Evolutionary conservation across 768 basidiomycete species (phyloP).

Genomic region (Sutorius australiensis): DNA sequence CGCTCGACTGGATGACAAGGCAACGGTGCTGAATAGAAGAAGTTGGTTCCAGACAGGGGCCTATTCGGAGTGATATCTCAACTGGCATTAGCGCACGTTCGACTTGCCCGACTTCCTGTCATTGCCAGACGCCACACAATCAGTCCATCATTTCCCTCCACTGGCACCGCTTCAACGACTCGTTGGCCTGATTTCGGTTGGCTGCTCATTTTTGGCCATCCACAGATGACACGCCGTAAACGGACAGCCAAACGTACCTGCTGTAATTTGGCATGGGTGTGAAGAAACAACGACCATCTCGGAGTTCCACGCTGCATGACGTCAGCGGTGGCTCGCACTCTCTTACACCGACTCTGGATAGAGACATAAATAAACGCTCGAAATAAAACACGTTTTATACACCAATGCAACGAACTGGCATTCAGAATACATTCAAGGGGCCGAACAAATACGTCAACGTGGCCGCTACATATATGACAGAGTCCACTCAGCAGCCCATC

Average conservation of each 20-base stretch:
- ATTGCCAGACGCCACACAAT: too few relatives aligned
- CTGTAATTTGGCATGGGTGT: not conserved
- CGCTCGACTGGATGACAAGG: not conserved
- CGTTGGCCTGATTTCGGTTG: too few relatives aligned
- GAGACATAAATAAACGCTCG: too few relatives aligned
- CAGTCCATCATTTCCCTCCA: too few relatives aligned
- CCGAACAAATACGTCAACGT: not conserved
- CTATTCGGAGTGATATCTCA: too few relatives aligned
- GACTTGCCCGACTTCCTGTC: too few relatives aligned
- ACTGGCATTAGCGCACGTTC: too few relatives aligned
- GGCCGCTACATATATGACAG: not conserved
- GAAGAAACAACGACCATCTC: not conserved
- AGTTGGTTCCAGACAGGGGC: not conserved
- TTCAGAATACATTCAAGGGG: not conserved
- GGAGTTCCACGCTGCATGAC: not conserved
- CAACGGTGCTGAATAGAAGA: not conserved
- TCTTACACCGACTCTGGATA: too few relatives aligned
- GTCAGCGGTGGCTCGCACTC: not conserved
- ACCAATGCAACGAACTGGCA: not conserved
- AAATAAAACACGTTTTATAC: not conserved
- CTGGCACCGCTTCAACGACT: too few relatives aligned
- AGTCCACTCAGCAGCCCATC: conserved; percentile 24
- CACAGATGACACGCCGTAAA: not conserved
- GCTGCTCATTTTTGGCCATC: too few relatives aligned
- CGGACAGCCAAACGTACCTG: not conserved